Conservation (phyloP, 2,329 filamentous ascomycete genomes). For the Fusarium goolgardi region DNA sequence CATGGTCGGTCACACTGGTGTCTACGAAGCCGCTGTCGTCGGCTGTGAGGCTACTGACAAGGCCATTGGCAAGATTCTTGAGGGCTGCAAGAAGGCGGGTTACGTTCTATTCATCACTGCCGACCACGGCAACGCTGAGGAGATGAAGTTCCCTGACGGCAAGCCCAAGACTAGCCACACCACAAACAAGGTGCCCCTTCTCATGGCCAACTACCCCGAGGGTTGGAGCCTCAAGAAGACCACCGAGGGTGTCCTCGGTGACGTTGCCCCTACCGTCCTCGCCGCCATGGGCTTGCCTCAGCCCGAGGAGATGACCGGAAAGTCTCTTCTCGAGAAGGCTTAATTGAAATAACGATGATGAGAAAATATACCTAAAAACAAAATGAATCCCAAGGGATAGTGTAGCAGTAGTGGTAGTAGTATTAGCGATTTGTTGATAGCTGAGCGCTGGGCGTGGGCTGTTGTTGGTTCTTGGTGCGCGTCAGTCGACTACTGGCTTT, state of each 20-base stretch:
- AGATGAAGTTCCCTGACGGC: slow-evolving; percentile 97
- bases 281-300: slow-evolving; percentile 90
- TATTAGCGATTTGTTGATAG: slow-evolving; percentile 37
- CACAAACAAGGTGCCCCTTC: slow-evolving; percentile 95
- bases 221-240: slow-evolving; percentile 84
- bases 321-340: slow-evolving; percentile 82
- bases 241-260: slow-evolving; percentile 88
- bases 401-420: slow-evolving; percentile 26
- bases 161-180: slow-evolving; percentile 99
- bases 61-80: slow-evolving; percentile 91
- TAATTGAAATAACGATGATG: slow-evolving; percentile 50
- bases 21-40: slow-evolving; percentile 92
- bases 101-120: slow-evolving; percentile 96
- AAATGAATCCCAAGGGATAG: slow-evolving; percentile 10
- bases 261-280: slow-evolving; percentile 95
- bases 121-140: slow-evolving; percentile 98
- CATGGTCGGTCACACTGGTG: slow-evolving; percentile 99
- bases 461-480: slow-evolving; percentile 31
- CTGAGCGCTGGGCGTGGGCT: slow-evolving; percentile 27
- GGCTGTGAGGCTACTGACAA: slow-evolving; percentile 89
- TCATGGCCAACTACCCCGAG: slow-evolving; percentile 96
- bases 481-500: slow-evolving; percentile 31
- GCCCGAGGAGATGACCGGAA: slow-evolving; percentile 91
- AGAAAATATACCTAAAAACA: slow-evolving; percentile 9
- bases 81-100: slow-evolving; percentile 91